phyloP scores from a whole-genome alignment of 345 rosid species.

The Aquilaria malaccensis region DNA sequence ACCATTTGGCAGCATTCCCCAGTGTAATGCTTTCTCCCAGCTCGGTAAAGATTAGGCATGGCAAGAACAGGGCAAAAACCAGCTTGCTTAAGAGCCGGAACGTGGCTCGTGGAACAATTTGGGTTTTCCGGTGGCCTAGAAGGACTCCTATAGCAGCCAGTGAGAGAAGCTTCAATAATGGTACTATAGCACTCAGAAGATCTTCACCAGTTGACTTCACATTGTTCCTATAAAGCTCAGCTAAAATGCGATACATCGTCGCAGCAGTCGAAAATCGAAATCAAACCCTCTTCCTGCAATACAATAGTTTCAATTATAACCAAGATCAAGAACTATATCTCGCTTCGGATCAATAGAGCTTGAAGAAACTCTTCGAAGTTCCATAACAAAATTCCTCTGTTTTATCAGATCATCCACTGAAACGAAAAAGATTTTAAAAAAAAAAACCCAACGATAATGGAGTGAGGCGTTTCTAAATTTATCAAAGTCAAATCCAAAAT shows the following conservation, averaged over 20 bases:
- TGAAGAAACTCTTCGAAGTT: no score
- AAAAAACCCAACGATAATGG: no score
- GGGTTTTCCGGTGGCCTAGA: slow-evolving; percentile 66
- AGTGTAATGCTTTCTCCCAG: slow-evolving; percentile 74
- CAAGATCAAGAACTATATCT: no score
- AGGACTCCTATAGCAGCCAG: slow-evolving; percentile 68
- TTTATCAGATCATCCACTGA: no score
- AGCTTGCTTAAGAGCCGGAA: slow-evolving; percentile 88
- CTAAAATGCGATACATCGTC: slow-evolving; percentile 20
- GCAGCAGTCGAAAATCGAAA: background rate
- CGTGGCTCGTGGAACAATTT: slow-evolving; percentile 61
- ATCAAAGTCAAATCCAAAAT: no score
- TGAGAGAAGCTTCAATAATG: slow-evolving; percentile 68
- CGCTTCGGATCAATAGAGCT: no score
- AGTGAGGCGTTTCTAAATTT: no score
- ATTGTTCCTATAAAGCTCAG: slow-evolving; percentile 11
- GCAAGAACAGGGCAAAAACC: slow-evolving; percentile 84
- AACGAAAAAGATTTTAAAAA: no score
- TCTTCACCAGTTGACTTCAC: slow-evolving; percentile 31
- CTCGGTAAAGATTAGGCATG: slow-evolving; percentile 85
- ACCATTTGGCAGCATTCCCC: slow-evolving; percentile 51
- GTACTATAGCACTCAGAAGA: slow-evolving; percentile 50
- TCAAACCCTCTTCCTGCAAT: slow-evolving; percentile 9
- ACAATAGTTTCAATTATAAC: background rate
- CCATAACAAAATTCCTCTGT: no score